phyloP scores from a whole-genome alignment of 2,329 filamentous ascomycete species.

The Pestalotiopsis sp. region DNA sequence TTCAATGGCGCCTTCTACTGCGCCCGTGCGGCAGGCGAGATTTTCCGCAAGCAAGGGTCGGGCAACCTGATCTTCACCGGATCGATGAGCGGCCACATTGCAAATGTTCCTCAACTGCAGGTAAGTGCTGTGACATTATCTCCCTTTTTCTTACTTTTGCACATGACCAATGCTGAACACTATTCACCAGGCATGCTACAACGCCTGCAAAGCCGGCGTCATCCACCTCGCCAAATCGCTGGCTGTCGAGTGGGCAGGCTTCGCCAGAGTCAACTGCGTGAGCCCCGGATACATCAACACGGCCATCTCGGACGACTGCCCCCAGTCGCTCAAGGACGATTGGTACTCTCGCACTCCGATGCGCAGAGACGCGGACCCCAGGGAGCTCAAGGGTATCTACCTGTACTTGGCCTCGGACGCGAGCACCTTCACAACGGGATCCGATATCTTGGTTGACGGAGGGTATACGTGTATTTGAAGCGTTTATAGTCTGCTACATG shows the following conservation, averaged over 20 bases:
- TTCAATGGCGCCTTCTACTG: slow-evolving; percentile 79
- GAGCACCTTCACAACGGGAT: slow-evolving; percentile 78
- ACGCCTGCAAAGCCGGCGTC: slow-evolving; percentile 66
- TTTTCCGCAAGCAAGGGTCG: slow-evolving; percentile 66
- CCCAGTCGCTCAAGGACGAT: background rate
- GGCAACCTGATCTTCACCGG: slow-evolving; percentile 79
- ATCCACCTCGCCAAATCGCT: slow-evolving; percentile 59
- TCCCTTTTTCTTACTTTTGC: too few relatives aligned
- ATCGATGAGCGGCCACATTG: slow-evolving; percentile 77
- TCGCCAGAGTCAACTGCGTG: slow-evolving; percentile 70
- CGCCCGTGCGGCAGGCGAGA: slow-evolving; percentile 67
- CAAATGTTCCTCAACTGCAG: slow-evolving; percentile 76
- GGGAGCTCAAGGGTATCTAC: slow-evolving; percentile 82
- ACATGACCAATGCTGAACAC: too few relatives aligned
- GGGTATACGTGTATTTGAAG: slow-evolving; percentile 62
- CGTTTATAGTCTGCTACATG: too few relatives aligned
- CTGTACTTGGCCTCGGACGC: slow-evolving; percentile 84
- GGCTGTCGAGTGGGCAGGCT: slow-evolving; percentile 72
- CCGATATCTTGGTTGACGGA: slow-evolving; percentile 75
- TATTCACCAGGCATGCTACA: slow-evolving; percentile 53
- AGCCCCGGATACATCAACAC: slow-evolving; percentile 78
- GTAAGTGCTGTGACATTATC: slow-evolving; percentile 40
- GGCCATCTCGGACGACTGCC: slow-evolving; percentile 64
- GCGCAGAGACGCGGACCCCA: slow-evolving; percentile 68
- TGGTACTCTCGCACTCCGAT: slow-evolving; percentile 69